Percentiles rank a stretch among this genome's conserved stretches.
phyloP scores from a whole-genome alignment of 2,329 filamentous ascomycete genomes.

The Pseudopithomyces maydicus region DNA sequence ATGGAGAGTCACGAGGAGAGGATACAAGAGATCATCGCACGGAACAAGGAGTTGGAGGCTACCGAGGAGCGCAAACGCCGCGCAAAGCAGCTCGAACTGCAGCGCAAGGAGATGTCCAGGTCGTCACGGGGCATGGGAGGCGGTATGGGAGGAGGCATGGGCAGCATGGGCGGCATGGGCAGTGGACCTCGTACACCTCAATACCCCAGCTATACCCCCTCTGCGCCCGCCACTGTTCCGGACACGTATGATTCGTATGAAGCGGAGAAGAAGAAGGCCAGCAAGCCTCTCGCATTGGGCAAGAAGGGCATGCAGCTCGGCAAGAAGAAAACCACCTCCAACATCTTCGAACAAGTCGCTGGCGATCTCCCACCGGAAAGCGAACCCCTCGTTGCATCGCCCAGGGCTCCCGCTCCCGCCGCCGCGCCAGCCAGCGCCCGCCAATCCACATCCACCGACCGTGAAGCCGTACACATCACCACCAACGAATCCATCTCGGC shows the following conservation, averaged over 20 bases:
- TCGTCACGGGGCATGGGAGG: constrained; percentile 61
- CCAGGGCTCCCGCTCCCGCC: constrained; percentile 56
- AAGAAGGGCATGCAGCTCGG: constrained; percentile 99
- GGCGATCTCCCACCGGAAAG: constrained; percentile 87
- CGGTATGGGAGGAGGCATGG: constrained; percentile 36
- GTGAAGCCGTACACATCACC: constrained; percentile 85
- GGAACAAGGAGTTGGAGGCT: constrained; percentile 99
- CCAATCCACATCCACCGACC: constrained; percentile 71
- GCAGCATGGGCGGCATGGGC: constrained; percentile 31
- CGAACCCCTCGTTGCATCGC: constrained; percentile 74
- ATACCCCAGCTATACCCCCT: constrained; percentile 88
- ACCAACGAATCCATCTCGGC: constrained; percentile 90
- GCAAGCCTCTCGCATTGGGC: constrained; percentile 78
- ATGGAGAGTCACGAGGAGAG: constrained; percentile 99
- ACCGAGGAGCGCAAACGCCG: constrained; percentile 98
- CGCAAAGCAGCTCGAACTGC: constrained; percentile 98
- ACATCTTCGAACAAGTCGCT: constrained; percentile 95
- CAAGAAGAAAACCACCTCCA: constrained; percentile 97
- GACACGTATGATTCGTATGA: constrained; percentile 94
- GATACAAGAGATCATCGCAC: constrained; percentile 74
- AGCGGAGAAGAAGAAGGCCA: constrained; percentile 94
- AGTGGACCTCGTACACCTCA: constrained; percentile 69
- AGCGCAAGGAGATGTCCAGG: constrained; percentile 92
- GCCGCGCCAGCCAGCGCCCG: constrained; percentile 60
- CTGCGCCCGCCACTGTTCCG: constrained; percentile 71